phyloP scores from a whole-genome alignment of 2,329 filamentous ascomycete genomes.

The Cryphonectria parasitica region DNA sequence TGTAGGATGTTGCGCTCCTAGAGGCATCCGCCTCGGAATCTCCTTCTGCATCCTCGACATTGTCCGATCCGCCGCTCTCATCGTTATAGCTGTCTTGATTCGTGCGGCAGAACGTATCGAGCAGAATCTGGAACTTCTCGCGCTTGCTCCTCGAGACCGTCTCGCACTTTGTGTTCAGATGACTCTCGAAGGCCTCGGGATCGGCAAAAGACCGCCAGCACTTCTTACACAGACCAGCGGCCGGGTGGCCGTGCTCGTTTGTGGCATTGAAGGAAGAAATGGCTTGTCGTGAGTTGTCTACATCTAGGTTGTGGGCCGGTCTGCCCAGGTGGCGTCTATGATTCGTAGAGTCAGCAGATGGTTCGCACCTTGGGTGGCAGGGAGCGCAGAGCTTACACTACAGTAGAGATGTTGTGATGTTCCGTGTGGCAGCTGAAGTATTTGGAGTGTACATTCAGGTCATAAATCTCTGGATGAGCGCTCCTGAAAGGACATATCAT shows the following conservation, averaged over 20 bases:
- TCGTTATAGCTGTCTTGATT: constrained; percentile 1
- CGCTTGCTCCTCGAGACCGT: constrained; percentile 27
- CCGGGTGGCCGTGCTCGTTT: constrained; percentile 33
- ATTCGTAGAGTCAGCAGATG: constrained; percentile 9
- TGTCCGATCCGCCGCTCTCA: constrained; percentile 2
- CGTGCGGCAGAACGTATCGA: constrained; percentile 23
- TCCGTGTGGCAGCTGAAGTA: constrained; percentile 40
- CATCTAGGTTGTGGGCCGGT: constrained; percentile 38
- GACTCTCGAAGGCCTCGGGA: constrained; percentile 34
- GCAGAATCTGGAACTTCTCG: constrained; percentile 25
- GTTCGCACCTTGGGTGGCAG: not conserved
- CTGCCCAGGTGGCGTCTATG: constrained; percentile 38
- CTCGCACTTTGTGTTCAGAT: constrained; percentile 31
- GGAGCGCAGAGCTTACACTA: constrained; percentile 36
- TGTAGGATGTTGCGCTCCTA: not conserved
- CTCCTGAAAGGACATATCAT: constrained; percentile 34
- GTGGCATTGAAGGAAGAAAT: constrained; percentile 39
- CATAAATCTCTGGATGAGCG: constrained; percentile 32
- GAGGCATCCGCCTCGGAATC: constrained; percentile 8
- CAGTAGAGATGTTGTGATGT: constrained; percentile 40
- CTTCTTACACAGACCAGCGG: constrained; percentile 38
- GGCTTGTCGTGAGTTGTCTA: constrained; percentile 30
- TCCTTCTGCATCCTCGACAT: constrained; percentile 14
- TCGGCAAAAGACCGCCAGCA: constrained; percentile 39
- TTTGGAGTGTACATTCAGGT: constrained; percentile 34